phyloP scores from a whole-genome alignment of 2,329 filamentous ascomycete genomes.

The Colletotrichum scovillei region DNA sequence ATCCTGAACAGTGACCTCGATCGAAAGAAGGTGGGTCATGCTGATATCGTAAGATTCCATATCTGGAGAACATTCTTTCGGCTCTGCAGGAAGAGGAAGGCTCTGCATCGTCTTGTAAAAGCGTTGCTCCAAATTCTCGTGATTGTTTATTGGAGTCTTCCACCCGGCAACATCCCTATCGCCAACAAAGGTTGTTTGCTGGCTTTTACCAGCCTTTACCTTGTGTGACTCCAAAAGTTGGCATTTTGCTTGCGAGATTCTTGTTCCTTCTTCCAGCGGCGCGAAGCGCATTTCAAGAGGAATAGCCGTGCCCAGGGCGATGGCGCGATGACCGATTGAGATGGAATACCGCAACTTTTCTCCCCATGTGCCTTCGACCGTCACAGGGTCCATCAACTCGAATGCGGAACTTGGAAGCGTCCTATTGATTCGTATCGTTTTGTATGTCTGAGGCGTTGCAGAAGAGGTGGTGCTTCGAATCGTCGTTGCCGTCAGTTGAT shows the following conservation, averaged over 20 bases:
- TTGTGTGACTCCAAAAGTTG: constrained; percentile 9
- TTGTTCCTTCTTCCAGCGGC: not conserved
- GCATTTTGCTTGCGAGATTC: not conserved
- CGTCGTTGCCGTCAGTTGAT: constrained; percentile 19
- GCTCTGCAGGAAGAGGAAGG: constrained; percentile 7
- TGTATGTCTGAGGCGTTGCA: not conserved
- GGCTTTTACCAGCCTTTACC: not conserved
- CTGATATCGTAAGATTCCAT: not conserved
- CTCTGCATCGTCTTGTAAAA: not conserved
- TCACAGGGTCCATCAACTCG: constrained; percentile 25
- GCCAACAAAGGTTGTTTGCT: not conserved
- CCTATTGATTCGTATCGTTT: constrained; percentile 10
- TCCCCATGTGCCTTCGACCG: constrained; percentile 11
- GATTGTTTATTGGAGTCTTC: not conserved
- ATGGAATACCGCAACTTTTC: constrained; percentile 2
- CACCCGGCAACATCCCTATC: constrained; percentile 7
- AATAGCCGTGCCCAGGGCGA: constrained; percentile 16
- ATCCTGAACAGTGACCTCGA: not conserved
- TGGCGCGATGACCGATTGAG: constrained; percentile 8
- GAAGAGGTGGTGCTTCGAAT: not conserved
- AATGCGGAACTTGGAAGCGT: constrained; percentile 12
- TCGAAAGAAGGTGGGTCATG: constrained; percentile 10
- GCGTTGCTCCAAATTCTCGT: not conserved
- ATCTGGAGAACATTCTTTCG: constrained; percentile 15
- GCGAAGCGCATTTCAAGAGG: constrained; percentile 15